Conservation (phyloP, 305 asterid species). For the Rubia occidens region DNA sequence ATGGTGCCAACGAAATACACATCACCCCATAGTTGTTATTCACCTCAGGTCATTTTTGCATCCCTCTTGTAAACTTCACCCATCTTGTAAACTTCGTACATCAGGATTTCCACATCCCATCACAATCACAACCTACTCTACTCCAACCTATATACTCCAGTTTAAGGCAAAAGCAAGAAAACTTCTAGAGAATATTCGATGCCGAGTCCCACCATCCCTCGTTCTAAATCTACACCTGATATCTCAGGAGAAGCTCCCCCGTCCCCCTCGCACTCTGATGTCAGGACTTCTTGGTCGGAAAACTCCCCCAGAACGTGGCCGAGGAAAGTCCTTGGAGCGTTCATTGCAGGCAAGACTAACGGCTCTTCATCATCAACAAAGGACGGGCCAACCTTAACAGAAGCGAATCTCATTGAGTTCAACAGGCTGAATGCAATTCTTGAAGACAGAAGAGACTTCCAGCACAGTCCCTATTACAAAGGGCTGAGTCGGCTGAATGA, state of each 20-base stretch:
- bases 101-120: background rate
- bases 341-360: slow-evolving; percentile 23
- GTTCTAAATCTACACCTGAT: slow-evolving; percentile 50
- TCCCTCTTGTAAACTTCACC: background rate
- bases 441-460: slow-evolving; percentile 24
- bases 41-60: slow-evolving; percentile 9
- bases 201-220: slow-evolving; percentile 59
- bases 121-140: background rate
- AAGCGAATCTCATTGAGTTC: slow-evolving; percentile 37
- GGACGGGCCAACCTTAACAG: slow-evolving; percentile 29
- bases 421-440: slow-evolving; percentile 14
- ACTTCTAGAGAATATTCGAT: slow-evolving; percentile 27
- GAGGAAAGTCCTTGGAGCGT: slow-evolving; percentile 24
- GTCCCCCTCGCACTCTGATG: slow-evolving; percentile 30
- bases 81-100: background rate
- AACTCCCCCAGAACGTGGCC: slow-evolving; percentile 40
- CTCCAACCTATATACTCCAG: background rate
- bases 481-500: slow-evolving; percentile 66
- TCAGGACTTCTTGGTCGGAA: slow-evolving; percentile 31
- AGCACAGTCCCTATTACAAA: slow-evolving; percentile 63
- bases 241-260: slow-evolving; percentile 25
- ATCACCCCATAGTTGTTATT: background rate
- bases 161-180: slow-evolving; percentile 4
- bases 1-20: background rate
- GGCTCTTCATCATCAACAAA: slow-evolving; percentile 17